Evolutionary conservation across 371 early-diverging fungal species (phyloP).

Genomic region (Scutellospora calospora): DNA sequence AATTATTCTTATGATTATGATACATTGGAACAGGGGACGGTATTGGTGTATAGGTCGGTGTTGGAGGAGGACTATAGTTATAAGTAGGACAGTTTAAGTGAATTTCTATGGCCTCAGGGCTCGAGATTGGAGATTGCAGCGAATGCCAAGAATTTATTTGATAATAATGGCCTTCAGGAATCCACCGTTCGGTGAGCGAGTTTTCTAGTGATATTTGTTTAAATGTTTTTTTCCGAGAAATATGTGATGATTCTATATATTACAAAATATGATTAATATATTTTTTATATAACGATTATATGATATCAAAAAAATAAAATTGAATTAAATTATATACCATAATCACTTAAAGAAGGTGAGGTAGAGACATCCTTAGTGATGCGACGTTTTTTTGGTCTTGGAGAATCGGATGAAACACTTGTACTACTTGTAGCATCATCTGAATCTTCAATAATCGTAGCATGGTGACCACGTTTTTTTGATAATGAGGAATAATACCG

Average conservation of each 20-base stretch:
- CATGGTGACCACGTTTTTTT: conserved; percentile 15
- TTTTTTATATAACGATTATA: too few species aligned
- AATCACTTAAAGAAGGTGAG: background rate
- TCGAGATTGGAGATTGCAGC: background rate
- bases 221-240: background rate
- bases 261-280: background rate
- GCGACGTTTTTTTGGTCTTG: conserved; percentile 4
- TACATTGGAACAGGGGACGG: background rate
- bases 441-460: background rate
- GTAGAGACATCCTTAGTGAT: too few species aligned
- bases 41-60: background rate
- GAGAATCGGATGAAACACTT: background rate
- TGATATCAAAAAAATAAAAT: background rate
- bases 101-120: background rate
- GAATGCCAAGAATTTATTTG: background rate
- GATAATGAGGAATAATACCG: conserved; percentile 36
- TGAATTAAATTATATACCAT: background rate
- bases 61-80: background rate
- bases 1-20: background rate
- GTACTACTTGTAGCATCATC: background rate
- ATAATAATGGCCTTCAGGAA: background rate
- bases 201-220: background rate
- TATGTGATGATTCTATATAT: background rate
- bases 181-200: background rate
- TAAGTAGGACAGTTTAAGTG: background rate